Base-by-base conservation (phyloP, 2,329 filamentous ascomycete species). In the Karstenula rhodostoma region DNA sequence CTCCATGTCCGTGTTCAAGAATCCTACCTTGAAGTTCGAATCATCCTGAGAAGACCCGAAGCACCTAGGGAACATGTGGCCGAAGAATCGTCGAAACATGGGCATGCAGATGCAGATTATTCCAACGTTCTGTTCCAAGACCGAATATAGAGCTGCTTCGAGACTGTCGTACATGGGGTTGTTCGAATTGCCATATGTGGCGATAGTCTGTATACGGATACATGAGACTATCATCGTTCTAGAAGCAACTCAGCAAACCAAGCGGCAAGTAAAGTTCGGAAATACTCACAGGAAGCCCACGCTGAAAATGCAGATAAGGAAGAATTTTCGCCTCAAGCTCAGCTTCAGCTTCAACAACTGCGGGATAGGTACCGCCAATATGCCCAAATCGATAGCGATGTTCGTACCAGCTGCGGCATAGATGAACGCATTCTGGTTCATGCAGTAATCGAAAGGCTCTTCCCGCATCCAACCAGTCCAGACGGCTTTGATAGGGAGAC, bases 181-280 rank as follows among this genome's bases (percentile, higher is more conserved):
- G 0, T 68, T 52, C 3, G 79, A 79, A 25, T 68, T 75, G 15
- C 75, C 75, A 60, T 82, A 81, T 35, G 72, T 63, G 47, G 81
- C 73, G 17, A 82, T 69, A 2, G 78, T 75, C 13, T 73, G 69
- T 4, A 82, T 67, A 5, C 80, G 78, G 27, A 81, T 62, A 53
- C 78, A 72, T 55, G 78, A 80, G 42, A 81, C 71, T 15, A 82
- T 63, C 4, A 78, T 80, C 13, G 65, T 68, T 4, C 58, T 60
- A 37, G 13, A 5, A 5, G 22, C 3, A 19, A 12, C 32, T 51
- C 12, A 51, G 19, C 37, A 10, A 6, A 7, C 32, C 27, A 23
- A 35, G n/a, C 32, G 22, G 32, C 12, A 19, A 17, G 17, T 23
- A 15, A 51, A 6, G 19, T 33, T n/a, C 27, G 29, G 13, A 51